Evolutionary conservation across 2,329 filamentous ascomycete species (phyloP).

Genomic region (Dactylellina drechsleri): DNA sequence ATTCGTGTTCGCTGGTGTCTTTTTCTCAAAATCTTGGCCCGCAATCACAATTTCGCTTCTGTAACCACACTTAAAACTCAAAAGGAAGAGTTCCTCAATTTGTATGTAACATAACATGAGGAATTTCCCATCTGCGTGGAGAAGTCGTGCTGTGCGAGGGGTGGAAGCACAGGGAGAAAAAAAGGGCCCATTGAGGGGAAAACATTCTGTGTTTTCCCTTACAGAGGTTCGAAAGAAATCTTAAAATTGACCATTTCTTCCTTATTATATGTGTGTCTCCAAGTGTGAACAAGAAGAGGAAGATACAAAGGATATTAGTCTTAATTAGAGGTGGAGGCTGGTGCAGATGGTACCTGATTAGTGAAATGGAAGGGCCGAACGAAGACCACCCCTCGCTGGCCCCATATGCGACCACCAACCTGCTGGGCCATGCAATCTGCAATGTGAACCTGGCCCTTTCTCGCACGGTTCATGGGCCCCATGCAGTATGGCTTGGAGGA

Average conservation of each 20-base stretch:
- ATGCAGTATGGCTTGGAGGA: conserved; percentile 41
- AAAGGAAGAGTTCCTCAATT: conserved; percentile 53
- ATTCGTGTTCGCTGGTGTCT: conserved; percentile 26
- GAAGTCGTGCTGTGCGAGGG: conserved; percentile 53
- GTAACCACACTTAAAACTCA: conserved; percentile 53
- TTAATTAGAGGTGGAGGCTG: neutral
- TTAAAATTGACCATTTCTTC: too few relatives aligned
- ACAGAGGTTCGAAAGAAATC: too few relatives aligned
- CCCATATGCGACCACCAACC: conserved; percentile 31
- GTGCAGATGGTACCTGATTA: conserved; percentile 4
- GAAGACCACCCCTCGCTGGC: neutral
- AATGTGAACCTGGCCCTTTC: conserved; percentile 31
- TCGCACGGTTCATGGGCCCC: conserved; percentile 8
- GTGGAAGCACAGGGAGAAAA: conserved; percentile 44
- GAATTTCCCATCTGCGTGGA: conserved; percentile 44
- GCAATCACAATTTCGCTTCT: conserved; percentile 52
- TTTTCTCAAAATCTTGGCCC: conserved; percentile 21
- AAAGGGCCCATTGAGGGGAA: conserved; percentile 10
- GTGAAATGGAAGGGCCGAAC: conserved; percentile 37
- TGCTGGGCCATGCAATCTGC: conserved; percentile 26
- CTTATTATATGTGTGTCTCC: too few relatives aligned
- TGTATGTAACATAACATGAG: conserved; percentile 52
- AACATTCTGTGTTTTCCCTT: conserved; percentile 43
- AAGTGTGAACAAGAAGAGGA: neutral
- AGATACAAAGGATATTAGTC: neutral